These are phyloP conservation scores for Cladobotryum mycophilum DNA, from an alignment of 2,329 filamentous ascomycete genomes.

Conservation along the genomic window DNA sequence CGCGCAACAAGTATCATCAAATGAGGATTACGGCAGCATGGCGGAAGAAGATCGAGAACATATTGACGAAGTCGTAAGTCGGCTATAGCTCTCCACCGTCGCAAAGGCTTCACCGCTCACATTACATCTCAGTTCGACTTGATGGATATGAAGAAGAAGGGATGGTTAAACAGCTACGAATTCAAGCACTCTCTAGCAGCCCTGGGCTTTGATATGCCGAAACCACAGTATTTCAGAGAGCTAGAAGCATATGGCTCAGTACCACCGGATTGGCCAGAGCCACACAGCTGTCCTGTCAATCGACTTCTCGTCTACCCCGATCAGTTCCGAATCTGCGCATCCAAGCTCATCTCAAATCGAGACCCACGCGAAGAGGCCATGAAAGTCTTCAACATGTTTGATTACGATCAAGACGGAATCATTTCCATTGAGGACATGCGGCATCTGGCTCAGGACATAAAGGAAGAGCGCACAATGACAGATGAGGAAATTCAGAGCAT, in stretches of 20 bases:
- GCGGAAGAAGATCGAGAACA: slow-evolving; percentile 88
- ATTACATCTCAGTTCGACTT: slow-evolving; percentile 64
- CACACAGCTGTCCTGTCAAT: slow-evolving; percentile 36
- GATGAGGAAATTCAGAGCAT: slow-evolving; percentile 91
- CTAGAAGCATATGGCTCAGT: slow-evolving; percentile 76
- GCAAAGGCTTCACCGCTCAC: slow-evolving; percentile 15
- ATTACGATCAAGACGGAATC: slow-evolving; percentile 83
- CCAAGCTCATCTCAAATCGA: slow-evolving; percentile 70
- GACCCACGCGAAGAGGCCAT: slow-evolving; percentile 89
- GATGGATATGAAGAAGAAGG: slow-evolving; percentile 95
- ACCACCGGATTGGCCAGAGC: slow-evolving; percentile 50
- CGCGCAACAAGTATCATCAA: slow-evolving; percentile 29
- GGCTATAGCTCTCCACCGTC: background rate
- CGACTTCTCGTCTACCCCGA: slow-evolving; percentile 45
- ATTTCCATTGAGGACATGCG: slow-evolving; percentile 86
- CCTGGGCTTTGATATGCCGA: slow-evolving; percentile 85
- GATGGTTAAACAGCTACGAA: slow-evolving; percentile 94
- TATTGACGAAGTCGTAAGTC: slow-evolving; percentile 82
- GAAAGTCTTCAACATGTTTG: slow-evolving; percentile 88
- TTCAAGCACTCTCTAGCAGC: slow-evolving; percentile 95
- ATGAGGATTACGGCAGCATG: slow-evolving; percentile 42
- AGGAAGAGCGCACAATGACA: slow-evolving; percentile 70
- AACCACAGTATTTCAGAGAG: slow-evolving; percentile 74
- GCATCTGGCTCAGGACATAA: slow-evolving; percentile 81
- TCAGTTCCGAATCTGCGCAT: slow-evolving; percentile 63